phyloP scores from a whole-genome alignment of 331 rosid species.

The Malus hybrid region DNA sequence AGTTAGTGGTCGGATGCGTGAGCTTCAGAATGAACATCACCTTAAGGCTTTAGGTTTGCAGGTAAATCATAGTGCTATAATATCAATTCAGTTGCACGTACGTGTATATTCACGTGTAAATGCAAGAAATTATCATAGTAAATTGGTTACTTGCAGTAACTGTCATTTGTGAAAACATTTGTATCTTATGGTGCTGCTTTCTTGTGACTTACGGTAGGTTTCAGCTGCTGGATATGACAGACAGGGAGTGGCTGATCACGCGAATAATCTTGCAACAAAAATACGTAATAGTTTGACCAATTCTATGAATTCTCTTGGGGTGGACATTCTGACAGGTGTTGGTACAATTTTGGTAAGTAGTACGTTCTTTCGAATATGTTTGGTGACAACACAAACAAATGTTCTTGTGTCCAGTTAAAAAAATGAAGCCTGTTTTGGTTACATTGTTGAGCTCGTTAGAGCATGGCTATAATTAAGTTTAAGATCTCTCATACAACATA shows the following conservation, averaged over 20 bases:
- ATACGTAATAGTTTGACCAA: constrained; percentile 80
- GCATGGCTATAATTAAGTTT: not conserved
- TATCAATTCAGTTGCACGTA: not conserved
- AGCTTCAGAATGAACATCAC: constrained; percentile 79
- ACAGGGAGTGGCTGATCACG: constrained; percentile 98
- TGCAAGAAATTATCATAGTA: not conserved
- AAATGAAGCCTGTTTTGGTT: not conserved
- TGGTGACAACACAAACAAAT: not conserved
- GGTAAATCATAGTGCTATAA: constrained; percentile 22
- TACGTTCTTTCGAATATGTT: not conserved
- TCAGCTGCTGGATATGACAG: constrained; percentile 84
- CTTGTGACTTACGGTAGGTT: constrained; percentile 41
- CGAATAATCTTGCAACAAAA: constrained; percentile 91
- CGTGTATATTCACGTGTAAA: not conserved
- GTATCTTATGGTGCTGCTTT: not conserved
- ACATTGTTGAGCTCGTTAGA: not conserved
- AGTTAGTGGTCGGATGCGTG: constrained; percentile 97
- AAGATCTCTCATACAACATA: not conserved
- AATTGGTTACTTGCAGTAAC: not conserved
- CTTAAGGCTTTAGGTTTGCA: constrained; percentile 86
- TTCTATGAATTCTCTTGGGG: constrained; percentile 90
- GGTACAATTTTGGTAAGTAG: constrained; percentile 74
- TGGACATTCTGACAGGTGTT: constrained; percentile 84
- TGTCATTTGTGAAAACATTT: not conserved
- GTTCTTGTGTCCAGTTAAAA: constrained; percentile 1